A percentile compares a stretch with the other conserved stretches of the same genome.
Conservation (phyloP, 2,329 filamentous ascomycete species). For the Clonostachys rosea region DNA sequence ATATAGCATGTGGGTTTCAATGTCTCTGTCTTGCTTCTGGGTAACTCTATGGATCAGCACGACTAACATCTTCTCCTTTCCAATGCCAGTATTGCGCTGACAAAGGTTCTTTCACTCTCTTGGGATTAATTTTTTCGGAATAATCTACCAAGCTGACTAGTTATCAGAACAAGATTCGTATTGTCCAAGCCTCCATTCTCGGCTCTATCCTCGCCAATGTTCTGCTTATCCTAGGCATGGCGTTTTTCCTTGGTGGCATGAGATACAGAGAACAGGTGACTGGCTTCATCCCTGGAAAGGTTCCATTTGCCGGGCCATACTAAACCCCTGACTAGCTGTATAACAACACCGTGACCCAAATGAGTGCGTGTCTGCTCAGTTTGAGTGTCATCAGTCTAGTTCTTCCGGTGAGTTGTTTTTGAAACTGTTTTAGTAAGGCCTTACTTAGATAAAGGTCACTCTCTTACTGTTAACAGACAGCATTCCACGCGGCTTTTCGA, state of each 20-base stretch:
- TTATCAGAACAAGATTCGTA: constrained; percentile 71
- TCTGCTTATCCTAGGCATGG: constrained; percentile 86
- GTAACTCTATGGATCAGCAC: neutral
- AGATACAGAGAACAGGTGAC: constrained; percentile 77
- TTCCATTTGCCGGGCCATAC: neutral
- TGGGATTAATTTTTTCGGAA: neutral
- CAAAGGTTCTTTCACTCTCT: constrained; percentile 40
- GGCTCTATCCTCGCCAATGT: constrained; percentile 88
- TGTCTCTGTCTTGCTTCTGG: neutral
- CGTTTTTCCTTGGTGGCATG: constrained; percentile 80
- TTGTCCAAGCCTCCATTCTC: constrained; percentile 85
- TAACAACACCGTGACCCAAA: constrained; percentile 92
- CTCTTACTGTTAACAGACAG: constrained; percentile 52
- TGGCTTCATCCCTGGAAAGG: constrained; percentile 9
- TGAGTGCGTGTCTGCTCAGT: constrained; percentile 90
- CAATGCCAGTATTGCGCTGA: constrained; percentile 62
- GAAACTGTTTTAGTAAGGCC: neutral
- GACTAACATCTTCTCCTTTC: no score
- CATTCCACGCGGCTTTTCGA: constrained; percentile 84
- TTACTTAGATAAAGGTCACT: neutral
- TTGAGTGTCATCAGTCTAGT: constrained; percentile 86
- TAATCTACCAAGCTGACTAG: neutral
- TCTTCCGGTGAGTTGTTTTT: constrained; percentile 58
- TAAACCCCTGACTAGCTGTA: constrained; percentile 56
- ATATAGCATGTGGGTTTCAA: neutral